Evolutionary conservation across 805 yeast genomes (phyloP).

Genomic region (Candida taoyuanica): DNA sequence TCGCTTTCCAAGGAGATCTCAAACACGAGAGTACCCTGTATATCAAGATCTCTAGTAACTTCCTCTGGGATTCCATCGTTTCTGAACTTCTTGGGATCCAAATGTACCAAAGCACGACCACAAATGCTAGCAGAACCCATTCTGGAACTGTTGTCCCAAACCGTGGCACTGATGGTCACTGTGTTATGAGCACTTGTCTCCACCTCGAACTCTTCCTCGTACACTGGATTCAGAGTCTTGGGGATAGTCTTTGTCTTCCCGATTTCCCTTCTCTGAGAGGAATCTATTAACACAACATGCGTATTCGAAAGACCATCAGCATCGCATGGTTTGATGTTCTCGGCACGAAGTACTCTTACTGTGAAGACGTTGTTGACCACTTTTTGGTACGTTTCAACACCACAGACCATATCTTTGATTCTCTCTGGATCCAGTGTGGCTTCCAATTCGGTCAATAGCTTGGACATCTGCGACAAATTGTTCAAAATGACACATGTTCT

Average conservation of each 20-base stretch:
- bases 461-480: constrained; percentile 51
- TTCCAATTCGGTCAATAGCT: constrained; percentile 49
- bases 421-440: constrained; percentile 53
- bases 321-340: constrained; percentile 46
- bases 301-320: constrained; percentile 48
- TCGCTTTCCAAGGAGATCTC: constrained; percentile 77
- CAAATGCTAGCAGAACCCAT: constrained; percentile 54
- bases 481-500: constrained; percentile 75
- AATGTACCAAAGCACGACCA: constrained; percentile 56
- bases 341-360: constrained; percentile 58
- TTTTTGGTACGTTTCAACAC: constrained; percentile 15
- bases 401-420: constrained; percentile 31
- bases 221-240: constrained; percentile 63
- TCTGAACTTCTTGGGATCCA: constrained; percentile 58
- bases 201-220: constrained; percentile 83
- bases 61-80: constrained; percentile 69
- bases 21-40: constrained; percentile 63
- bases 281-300: constrained; percentile 59
- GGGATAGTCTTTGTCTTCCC: constrained; percentile 66
- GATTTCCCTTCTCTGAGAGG: constrained; percentile 46
- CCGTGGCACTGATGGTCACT: constrained; percentile 49
- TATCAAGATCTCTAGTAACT: constrained; percentile 48
- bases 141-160: constrained; percentile 61
- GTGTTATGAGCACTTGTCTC: constrained; percentile 36
- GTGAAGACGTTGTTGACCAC: constrained; percentile 53